Evolutionary conservation across 73 alveolate genomes (phyloP).

Genomic region (Breviolum minutum): DNA sequence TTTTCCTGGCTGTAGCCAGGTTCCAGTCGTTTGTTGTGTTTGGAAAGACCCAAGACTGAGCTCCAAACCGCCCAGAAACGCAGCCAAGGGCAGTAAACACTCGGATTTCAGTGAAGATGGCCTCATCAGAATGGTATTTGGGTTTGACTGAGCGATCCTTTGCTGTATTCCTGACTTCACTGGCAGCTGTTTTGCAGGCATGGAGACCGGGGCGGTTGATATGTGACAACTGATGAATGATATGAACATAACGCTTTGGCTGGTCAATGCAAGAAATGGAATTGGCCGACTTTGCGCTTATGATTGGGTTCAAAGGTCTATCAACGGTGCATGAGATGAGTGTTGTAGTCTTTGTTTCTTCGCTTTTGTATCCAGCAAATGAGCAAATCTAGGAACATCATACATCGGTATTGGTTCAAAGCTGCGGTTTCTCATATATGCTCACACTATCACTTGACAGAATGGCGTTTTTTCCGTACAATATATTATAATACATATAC

Average conservation of each 20-base stretch:
- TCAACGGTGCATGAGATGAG: too few relatives aligned
- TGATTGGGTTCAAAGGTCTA: neutral
- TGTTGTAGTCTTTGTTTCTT: too few relatives aligned
- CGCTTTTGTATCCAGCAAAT: too few relatives aligned
- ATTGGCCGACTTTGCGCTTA: neutral
- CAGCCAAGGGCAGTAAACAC: neutral
- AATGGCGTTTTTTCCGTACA: neutral
- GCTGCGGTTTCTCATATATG: too few relatives aligned
- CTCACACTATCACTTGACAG: neutral
- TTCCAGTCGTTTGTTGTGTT: too few relatives aligned
- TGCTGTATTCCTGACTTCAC: conserved; percentile 74
- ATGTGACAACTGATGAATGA: neutral
- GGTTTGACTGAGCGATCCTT: conserved; percentile 63
- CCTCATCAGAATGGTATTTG: conserved; percentile 55
- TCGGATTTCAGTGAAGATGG: conserved; percentile 4
- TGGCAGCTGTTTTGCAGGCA: conserved; percentile 88
- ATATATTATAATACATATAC: too few relatives aligned
- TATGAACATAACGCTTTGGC: neutral
- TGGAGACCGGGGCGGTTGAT: neutral
- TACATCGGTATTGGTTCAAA: too few relatives aligned
- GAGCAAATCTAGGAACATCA: too few relatives aligned
- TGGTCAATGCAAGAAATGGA: neutral
- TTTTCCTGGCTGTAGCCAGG: too few relatives aligned
- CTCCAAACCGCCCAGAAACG: too few relatives aligned
- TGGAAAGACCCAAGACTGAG: too few relatives aligned